Evolutionary conservation across 2,329 filamentous ascomycete genomes (phyloP), one percentile per base, ranked within the genome.

Genomic region (Huntiella savannae): DNA sequence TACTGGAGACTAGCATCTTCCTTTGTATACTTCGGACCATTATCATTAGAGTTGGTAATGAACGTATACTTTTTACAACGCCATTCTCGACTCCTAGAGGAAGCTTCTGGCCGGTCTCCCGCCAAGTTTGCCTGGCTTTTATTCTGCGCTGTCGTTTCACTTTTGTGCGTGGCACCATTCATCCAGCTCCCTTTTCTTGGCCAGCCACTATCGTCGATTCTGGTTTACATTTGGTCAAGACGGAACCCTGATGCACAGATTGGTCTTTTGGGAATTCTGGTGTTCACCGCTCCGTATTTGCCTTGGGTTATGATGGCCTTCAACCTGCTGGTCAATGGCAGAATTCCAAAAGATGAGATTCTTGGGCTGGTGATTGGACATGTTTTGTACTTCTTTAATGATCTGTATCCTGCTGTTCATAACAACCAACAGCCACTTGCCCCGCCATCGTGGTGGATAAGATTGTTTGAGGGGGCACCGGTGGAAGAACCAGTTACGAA

Each of bases 1-100:
- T 96, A 94, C 63, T 98, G 91, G 91, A 81, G 91, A 36, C 70
- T 98, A n/a, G 58, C 94, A 36, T 92, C 88, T 2, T 94, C 88
- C 1, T 98, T 98, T 65, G 75, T 96, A 57, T 98, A 96, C 67
- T 96, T 96, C 59, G 91, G 91, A 2, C 87, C 88, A 2, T 77
- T 96, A 53, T 91, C 81, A 28, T 75, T 98, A 58, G 91, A 96
- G 60, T 77, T 98, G 36, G 71, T 96, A 54, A 96, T 95, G 68
- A 88, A 96, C 62, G 82, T 96, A 60, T 98, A 95, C 72, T 98
- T 98, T 65, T 79, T 95, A 49, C 87, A 95, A 60, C 82, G 91
- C 48, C 98, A 98, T 62, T 87, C 88, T 5, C 82, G 91, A 43
- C 80, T 96, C 38, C 75, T 98, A 40, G 91, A 98, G 63, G 88